Evolutionary conservation across 768 basidiomycete species (phyloP).

Genomic region (Mycena vulgaris): DNA sequence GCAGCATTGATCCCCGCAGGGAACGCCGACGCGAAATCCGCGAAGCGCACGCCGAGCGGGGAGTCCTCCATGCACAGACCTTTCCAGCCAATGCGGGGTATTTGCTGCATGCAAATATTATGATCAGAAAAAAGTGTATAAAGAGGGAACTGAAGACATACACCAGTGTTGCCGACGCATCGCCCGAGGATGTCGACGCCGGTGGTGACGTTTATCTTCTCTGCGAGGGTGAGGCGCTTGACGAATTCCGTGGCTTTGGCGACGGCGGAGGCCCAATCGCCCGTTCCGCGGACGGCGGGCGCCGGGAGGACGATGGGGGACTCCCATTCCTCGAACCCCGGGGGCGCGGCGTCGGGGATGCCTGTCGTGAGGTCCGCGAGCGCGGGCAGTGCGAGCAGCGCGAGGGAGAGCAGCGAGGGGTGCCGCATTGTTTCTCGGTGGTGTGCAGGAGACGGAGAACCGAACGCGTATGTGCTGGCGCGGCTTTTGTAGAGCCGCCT

Average conservation of each 20-base stretch:
- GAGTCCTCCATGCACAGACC: slow-evolving; percentile 58
- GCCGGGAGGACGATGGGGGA: slow-evolving; percentile 34
- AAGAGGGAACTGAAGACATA: slow-evolving; percentile 34
- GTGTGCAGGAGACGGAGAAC: no score
- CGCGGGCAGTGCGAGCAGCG: background rate
- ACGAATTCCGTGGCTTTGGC: slow-evolving; percentile 26
- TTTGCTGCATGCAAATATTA: no score
- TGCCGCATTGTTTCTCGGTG: background rate
- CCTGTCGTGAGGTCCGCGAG: slow-evolving; percentile 30
- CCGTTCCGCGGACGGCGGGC: slow-evolving; percentile 3
- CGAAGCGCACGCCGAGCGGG: slow-evolving; percentile 71
- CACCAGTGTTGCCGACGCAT: slow-evolving; percentile 40
- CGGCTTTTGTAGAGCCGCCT: background rate
- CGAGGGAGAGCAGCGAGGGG: background rate
- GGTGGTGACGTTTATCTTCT: slow-evolving; percentile 50
- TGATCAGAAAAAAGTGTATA: no score
- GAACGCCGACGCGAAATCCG: slow-evolving; percentile 69
- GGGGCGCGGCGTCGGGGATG: slow-evolving; percentile 29
- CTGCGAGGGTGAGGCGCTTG: slow-evolving; percentile 39
- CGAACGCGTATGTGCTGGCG: background rate
- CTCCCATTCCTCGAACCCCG: slow-evolving; percentile 31
- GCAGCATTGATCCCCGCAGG: slow-evolving; percentile 75
- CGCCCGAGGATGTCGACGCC: slow-evolving; percentile 42
- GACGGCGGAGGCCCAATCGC: slow-evolving; percentile 23
- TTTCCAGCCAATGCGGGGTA: slow-evolving; percentile 41